These are phyloP conservation scores for Schizophyllum amplum DNA, from an alignment of 1,284 basidiomycete genomes.

Conservation along the genomic window DNA sequence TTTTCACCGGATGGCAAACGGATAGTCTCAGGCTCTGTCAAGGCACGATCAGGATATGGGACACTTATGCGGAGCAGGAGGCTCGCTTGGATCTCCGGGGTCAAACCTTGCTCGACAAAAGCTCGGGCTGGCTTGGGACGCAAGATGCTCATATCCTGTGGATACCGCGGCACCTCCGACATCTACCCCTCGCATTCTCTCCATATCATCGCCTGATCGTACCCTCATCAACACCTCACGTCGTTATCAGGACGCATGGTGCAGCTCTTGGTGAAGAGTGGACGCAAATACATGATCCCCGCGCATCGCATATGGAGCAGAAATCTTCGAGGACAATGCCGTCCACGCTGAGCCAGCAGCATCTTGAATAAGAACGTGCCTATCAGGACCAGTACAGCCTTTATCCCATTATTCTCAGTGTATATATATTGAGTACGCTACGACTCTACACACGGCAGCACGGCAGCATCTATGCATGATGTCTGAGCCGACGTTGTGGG, in stretches of 20 bases:
- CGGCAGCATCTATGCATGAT: no score
- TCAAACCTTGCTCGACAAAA: no score
- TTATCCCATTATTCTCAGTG: no score
- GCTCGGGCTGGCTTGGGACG: no score
- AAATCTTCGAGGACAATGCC: no score
- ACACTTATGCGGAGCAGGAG: background rate
- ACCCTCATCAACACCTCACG: background rate
- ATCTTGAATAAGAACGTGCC: no score
- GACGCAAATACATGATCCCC: background rate
- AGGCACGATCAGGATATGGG: background rate
- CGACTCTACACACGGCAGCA: no score
- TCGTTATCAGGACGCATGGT: background rate
- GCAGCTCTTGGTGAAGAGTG: background rate
- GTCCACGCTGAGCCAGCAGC: no score
- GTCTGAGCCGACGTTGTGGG: no score
- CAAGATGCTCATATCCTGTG: background rate
- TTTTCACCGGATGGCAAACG: constrained; percentile 9
- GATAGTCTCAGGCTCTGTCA: constrained; percentile 4
- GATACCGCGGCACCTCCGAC: background rate
- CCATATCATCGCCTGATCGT: background rate
- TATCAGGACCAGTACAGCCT: no score
- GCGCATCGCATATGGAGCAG: no score
- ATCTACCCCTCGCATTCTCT: background rate
- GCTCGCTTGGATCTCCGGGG: background rate
- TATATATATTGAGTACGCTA: no score